Percentiles rank a stretch among this genome's conserved stretches.
Evolutionary conservation across 1,284 basidiomycete genomes (phyloP).

Genomic region (Phylloporus sp.): DNA sequence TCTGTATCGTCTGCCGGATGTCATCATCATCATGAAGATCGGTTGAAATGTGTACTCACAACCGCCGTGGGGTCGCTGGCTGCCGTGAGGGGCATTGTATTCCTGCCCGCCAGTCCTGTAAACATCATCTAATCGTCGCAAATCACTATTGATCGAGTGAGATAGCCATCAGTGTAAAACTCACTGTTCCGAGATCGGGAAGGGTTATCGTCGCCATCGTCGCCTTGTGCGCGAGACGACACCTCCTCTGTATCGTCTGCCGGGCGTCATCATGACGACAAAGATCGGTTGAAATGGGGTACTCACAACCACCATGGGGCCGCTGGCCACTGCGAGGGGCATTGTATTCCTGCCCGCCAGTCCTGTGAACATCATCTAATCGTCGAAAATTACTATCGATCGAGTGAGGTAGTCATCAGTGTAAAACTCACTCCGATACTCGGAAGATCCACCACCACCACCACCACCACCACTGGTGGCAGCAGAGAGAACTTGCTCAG

Average conservation of each 20-base stretch:
- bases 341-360: constrained; percentile 71
- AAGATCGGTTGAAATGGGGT: not conserved
- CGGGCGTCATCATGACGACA: constrained; percentile 2
- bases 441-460: constrained; percentile 51
- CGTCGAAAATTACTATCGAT: constrained; percentile 20
- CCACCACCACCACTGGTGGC: constrained; percentile 49
- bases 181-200: no score
- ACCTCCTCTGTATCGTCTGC: constrained; percentile 70
- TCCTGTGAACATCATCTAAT: constrained; percentile 46
- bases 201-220: constrained; percentile 12
- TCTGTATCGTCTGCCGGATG: constrained; percentile 61
- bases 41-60: constrained; percentile 37
- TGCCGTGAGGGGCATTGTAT: constrained; percentile 61
- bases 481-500: constrained; percentile 57
- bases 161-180: no score
- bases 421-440: constrained; percentile 31
- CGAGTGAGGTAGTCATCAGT: not conserved
- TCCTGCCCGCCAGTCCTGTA: constrained; percentile 67
- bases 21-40: not conserved
- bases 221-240: constrained; percentile 47
- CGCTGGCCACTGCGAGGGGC: constrained; percentile 50
- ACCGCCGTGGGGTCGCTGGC: constrained; percentile 34
- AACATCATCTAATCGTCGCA: constrained; percentile 24
- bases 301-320: constrained; percentile 44
- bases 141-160: no score